phyloP scores from a whole-genome alignment of 345 rosid species.

The Salix exigua region DNA sequence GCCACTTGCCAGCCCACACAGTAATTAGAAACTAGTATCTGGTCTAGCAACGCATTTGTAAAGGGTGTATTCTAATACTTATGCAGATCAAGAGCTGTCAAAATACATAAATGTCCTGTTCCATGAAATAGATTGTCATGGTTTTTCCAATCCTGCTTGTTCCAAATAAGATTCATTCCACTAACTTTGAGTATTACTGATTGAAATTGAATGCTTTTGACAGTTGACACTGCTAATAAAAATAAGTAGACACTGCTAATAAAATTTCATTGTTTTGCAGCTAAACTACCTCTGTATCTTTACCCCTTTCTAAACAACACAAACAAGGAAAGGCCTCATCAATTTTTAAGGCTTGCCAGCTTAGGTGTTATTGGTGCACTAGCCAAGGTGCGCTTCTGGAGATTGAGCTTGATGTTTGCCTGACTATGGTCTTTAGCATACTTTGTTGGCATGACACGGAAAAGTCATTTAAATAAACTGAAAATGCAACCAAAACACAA shows the following conservation, averaged over 20 bases:
- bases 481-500: no score
- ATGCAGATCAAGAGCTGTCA: background rate
- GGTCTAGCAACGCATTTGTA: no score
- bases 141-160: background rate
- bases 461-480: no score
- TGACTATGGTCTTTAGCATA: background rate
- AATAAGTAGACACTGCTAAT: background rate
- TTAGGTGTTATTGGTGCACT: slow-evolving; percentile 61
- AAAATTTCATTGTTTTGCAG: slow-evolving; percentile 32
- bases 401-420: background rate
- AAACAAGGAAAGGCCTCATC: slow-evolving; percentile 35
- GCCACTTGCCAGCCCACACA: background rate
- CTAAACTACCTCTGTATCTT: slow-evolving; percentile 42
- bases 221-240: background rate
- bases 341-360: slow-evolving; percentile 49
- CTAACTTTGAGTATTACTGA: background rate
- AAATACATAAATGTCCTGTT: background rate
- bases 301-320: slow-evolving; percentile 41
- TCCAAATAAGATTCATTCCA: background rate
- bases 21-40: background rate
- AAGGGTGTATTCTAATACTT: background rate
- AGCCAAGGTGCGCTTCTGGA: slow-evolving; percentile 40
- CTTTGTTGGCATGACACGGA: background rate
- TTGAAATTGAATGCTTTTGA: background rate
- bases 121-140: background rate